Evolutionary conservation across 805 yeast species (phyloP).

Genomic region (Saccharomyces mikatae): DNA sequence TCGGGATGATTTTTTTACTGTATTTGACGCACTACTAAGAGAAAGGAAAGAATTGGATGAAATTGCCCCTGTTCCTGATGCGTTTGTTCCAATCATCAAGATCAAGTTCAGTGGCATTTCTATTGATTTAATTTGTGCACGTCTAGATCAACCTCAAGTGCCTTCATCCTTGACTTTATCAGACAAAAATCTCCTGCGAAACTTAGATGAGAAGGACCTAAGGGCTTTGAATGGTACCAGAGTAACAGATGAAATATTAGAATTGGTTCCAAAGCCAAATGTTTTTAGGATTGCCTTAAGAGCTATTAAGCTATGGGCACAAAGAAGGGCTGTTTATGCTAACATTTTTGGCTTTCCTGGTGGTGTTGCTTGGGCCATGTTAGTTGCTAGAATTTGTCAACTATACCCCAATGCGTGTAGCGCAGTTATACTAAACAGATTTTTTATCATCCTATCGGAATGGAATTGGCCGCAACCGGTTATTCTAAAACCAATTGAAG

Average conservation of each 20-base stretch:
- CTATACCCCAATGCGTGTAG: slow-evolving; percentile 93
- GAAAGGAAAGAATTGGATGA: slow-evolving; percentile 79
- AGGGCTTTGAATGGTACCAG: slow-evolving; percentile 92
- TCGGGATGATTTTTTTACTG: slow-evolving; percentile 80
- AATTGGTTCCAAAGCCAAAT: slow-evolving; percentile 83
- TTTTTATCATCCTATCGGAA: slow-evolving; percentile 73
- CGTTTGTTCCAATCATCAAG: slow-evolving; percentile 94
- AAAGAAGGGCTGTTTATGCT: slow-evolving; percentile 86
- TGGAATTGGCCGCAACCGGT: slow-evolving; percentile 99
- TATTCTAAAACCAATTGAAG: slow-evolving; percentile 83
- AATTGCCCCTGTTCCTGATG: slow-evolving; percentile 89
- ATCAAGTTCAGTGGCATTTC: slow-evolving; percentile 85
- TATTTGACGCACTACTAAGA: slow-evolving; percentile 63
- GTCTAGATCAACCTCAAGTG: slow-evolving; percentile 73
- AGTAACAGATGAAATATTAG: slow-evolving; percentile 89
- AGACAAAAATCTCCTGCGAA: slow-evolving; percentile 77
- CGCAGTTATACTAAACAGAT: slow-evolving; percentile 81
- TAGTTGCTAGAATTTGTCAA: slow-evolving; percentile 96
- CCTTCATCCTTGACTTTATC: slow-evolving; percentile 67
- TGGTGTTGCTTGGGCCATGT: slow-evolving; percentile 99
- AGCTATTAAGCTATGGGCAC: slow-evolving; percentile 95
- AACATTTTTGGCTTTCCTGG: slow-evolving; percentile 97
- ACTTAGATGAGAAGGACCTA: slow-evolving; percentile 84
- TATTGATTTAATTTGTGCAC: slow-evolving; percentile 83
- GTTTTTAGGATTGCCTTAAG: slow-evolving; percentile 89